A percentile compares a stretch with the other conserved stretches of the same genome.
Evolutionary conservation across 352 stramenopile genomes (phyloP).

Genomic region (Phytophthora melonis): DNA sequence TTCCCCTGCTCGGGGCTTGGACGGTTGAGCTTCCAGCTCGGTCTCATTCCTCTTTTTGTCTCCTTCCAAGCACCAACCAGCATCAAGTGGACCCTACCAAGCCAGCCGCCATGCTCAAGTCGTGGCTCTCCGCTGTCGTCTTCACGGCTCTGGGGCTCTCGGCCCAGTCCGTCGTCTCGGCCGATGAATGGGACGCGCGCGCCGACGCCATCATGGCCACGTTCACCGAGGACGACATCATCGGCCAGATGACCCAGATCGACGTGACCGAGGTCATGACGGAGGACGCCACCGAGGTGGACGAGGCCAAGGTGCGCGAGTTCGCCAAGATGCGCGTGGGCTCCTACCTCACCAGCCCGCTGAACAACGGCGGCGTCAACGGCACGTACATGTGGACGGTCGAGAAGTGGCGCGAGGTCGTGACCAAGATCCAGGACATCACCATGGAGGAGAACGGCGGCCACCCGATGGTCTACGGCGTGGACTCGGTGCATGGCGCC

Average conservation of each 20-base stretch:
- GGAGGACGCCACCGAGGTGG: slow-evolving; percentile 60
- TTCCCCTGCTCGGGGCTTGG: too few relatives aligned
- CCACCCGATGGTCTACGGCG: slow-evolving; percentile 83
- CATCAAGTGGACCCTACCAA: too few relatives aligned
- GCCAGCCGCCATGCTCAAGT: neutral
- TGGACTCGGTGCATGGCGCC: slow-evolving; percentile 92
- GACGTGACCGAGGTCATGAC: slow-evolving; percentile 62
- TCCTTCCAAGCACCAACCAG: too few relatives aligned
- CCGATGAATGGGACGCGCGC: neutral
- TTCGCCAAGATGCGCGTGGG: slow-evolving; percentile 85
- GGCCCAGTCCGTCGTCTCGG: neutral
- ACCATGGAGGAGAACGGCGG: slow-evolving; percentile 67
- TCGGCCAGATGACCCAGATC: slow-evolving; percentile 93
- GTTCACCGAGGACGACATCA: neutral
- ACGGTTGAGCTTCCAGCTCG: too few relatives aligned
- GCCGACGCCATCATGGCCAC: neutral
- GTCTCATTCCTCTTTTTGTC: too few relatives aligned
- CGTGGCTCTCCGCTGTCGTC: neutral
- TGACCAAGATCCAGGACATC: slow-evolving; percentile 83
- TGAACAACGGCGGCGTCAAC: slow-evolving; percentile 30
- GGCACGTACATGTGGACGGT: slow-evolving; percentile 59
- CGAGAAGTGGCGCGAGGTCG: slow-evolving; percentile 68
- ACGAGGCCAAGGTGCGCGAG: slow-evolving; percentile 62
- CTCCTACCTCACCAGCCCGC: slow-evolving; percentile 88
- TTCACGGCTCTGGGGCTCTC: neutral